Base-by-base conservation (phyloP, 1,284 basidiomycete species). In the Earliella scabrosa region DNA sequence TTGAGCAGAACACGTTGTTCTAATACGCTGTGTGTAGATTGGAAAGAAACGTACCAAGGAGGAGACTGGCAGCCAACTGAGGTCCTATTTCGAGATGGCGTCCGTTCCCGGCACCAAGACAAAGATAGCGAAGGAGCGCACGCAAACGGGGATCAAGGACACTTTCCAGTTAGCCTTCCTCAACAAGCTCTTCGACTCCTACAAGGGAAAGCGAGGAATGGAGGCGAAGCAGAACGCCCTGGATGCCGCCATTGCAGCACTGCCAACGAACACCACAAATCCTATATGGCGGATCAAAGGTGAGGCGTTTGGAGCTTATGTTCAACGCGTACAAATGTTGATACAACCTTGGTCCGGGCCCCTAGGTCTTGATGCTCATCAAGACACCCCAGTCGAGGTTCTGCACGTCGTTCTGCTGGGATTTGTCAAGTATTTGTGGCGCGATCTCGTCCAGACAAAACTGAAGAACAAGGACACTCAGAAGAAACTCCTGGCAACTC, bases 371-470 rank as follows among this genome's bases (percentile, higher is more conserved):
- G 67, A 75, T 57, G 65, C 69, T 0, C 66, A 73, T 50, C 26
- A 43, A 16, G 72, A 77, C 50, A 73, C 72, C 1, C 73, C 73
- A 0, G 70, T 75, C 1, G 71, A 76, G 55, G 68, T 74, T 6
- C 61, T 76, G 1, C 74, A 76, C 62, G 70, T 73, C 0, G 56
- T 75, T 6, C 62, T 74, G 0, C 64, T 75, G 0, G 75, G 74
- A 0, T 63, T 75, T 38, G 64, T 75, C 11, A 77, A 77, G 54
- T 77, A 77, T 45, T 64, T 75, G 24, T 75, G 74, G 72, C 56
- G 70, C 0, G 73, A 77, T 57, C 63, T 65, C 0, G 64, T 76
- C 1, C 40, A 38, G 18, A 21, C 55, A 4, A 53, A 59, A 1
- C 52, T 61, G 8, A 40, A 24, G 39, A 21, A 40, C 20, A 65